A percentile compares a stretch with the other conserved stretches of the same genome.
phyloP scores from a whole-genome alignment of 352 stramenopile species.

The Aphanomyces stellatus region DNA sequence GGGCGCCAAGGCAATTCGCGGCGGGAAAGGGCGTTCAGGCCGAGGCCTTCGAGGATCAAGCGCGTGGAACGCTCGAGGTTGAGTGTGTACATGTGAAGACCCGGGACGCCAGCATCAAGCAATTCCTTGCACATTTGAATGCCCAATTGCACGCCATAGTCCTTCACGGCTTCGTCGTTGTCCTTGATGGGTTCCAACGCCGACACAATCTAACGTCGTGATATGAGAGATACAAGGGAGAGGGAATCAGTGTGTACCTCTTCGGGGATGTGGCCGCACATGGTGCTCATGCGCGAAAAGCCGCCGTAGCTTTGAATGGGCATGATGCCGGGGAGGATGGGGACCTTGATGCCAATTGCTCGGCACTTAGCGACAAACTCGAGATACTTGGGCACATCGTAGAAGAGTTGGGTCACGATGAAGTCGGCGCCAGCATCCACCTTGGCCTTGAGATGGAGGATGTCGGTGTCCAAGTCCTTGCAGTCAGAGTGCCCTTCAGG shows the following conservation, averaged over 20 bases:
- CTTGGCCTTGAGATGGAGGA: conserved; percentile 97
- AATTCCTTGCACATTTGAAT: conserved; percentile 92
- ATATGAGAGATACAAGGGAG: neutral
- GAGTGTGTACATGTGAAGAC: conserved; percentile 93
- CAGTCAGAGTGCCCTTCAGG: conserved; percentile 95
- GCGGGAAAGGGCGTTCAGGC: conserved; percentile 36
- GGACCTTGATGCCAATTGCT: conserved; percentile 86
- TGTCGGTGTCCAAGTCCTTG: conserved; percentile 83
- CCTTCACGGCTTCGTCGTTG: conserved; percentile 94
- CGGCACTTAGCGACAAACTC: conserved; percentile 91
- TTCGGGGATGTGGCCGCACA: conserved; percentile 94
- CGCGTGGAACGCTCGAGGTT: conserved; percentile 88
- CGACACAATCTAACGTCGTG: conserved; percentile 35
- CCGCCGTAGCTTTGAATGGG: conserved; percentile 96
- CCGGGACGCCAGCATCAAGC: conserved; percentile 76
- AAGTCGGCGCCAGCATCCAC: conserved; percentile 96
- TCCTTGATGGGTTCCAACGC: conserved; percentile 91
- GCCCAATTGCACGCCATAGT: conserved; percentile 92
- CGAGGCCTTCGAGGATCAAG: conserved; percentile 78
- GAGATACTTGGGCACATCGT: conserved; percentile 93
- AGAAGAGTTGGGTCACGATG: conserved; percentile 99
- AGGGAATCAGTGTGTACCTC: conserved; percentile 25
- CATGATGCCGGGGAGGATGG: conserved; percentile 98
- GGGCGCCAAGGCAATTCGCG: conserved; percentile 89
- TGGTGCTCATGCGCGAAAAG: conserved; percentile 97